Percentiles rank a stretch among this genome's conserved stretches.
Conservation (phyloP, 257 asterid species). For the Haberlea rhodopensis region DNA sequence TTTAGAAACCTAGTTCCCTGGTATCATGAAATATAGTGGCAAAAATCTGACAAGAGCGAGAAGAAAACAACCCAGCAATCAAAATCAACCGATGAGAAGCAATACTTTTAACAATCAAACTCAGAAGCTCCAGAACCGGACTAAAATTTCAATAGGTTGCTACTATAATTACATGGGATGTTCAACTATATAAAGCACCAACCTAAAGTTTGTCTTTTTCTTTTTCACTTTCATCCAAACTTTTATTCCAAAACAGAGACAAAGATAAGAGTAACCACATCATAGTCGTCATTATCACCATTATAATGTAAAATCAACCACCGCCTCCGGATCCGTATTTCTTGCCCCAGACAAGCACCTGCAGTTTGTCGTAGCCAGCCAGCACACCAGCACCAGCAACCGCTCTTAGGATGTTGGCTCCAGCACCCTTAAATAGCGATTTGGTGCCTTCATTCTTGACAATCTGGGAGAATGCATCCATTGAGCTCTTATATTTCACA, state of each 20-base stretch:
- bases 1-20: neutral
- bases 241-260: neutral
- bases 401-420: constrained; percentile 17
- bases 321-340: constrained; percentile 19
- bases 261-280: neutral
- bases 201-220: neutral
- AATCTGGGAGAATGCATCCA: constrained; percentile 20
- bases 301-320: neutral
- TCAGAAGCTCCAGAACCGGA: neutral
- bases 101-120: too few species aligned
- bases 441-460: constrained; percentile 12
- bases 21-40: neutral
- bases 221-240: neutral
- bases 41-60: neutral
- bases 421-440: constrained; percentile 20
- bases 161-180: neutral
- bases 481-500: constrained; percentile 13
- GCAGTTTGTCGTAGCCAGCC: constrained; percentile 19
- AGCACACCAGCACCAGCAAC: constrained; percentile 20
- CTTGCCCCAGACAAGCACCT: constrained; percentile 16
- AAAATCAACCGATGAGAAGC: too few species aligned
- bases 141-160: neutral
- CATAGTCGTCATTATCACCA: constrained; percentile 13
- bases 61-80: neutral
- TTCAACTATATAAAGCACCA: neutral